Evolutionary conservation across 331 rosid genomes (phyloP).

Genomic region (Erythrophleum ivorense): DNA sequence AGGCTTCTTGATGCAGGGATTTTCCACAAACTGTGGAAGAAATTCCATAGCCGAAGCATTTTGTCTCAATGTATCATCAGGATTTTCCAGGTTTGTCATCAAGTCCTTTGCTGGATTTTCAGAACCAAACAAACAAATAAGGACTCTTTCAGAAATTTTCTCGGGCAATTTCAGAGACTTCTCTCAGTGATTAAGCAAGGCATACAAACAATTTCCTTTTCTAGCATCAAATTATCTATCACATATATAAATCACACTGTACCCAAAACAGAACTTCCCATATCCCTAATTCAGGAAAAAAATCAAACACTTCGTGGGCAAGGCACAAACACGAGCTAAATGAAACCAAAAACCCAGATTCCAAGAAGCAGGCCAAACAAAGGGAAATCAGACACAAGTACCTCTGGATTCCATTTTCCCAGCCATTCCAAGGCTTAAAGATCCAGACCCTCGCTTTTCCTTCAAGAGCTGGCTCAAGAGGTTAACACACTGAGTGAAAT

Average conservation of each 20-base stretch:
- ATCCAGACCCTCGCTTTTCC: slow-evolving; percentile 67
- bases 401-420: slow-evolving; percentile 60
- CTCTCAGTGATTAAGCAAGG: background rate
- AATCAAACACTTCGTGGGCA: background rate
- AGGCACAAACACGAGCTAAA: no score
- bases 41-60: slow-evolving; percentile 46
- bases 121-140: slow-evolving; percentile 20
- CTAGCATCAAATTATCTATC: background rate
- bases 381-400: background rate
- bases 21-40: slow-evolving; percentile 55
- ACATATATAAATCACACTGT: background rate
- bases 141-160: slow-evolving; percentile 8
- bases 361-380: background rate
- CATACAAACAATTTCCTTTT: background rate
- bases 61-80: slow-evolving; percentile 43
- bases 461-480: slow-evolving; percentile 76
- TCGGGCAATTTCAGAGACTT: slow-evolving; percentile 23
- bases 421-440: slow-evolving; percentile 37
- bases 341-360: background rate
- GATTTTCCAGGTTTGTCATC: slow-evolving; percentile 48
- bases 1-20: slow-evolving; percentile 51
- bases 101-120: slow-evolving; percentile 55
- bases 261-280: slow-evolving; percentile 9
- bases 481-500: slow-evolving; percentile 76
- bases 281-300: background rate